Conservation (phyloP, 495 filamentous ascomycete genomes). For the Lentithecium fluviatile region DNA sequence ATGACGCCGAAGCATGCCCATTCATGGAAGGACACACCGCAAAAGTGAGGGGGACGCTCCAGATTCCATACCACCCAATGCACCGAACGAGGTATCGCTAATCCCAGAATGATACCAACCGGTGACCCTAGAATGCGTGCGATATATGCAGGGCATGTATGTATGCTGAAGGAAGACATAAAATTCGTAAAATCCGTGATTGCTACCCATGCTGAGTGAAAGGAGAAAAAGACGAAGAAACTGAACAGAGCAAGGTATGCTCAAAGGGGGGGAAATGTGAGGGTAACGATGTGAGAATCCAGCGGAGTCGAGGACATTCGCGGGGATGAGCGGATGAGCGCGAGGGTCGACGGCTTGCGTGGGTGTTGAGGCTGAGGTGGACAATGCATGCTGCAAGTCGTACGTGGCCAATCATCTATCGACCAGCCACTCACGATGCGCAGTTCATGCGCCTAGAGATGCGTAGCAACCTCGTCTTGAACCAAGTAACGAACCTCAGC, state of each 20-base stretch:
- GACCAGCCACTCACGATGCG: constrained; percentile 11
- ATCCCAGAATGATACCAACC: too few species aligned
- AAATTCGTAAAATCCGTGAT: background rate
- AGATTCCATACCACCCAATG: too few species aligned
- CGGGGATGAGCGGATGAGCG: background rate
- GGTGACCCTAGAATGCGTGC: too few species aligned
- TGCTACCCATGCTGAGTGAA: too few species aligned
- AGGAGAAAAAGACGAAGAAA: too few species aligned
- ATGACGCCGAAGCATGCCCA: too few species aligned
- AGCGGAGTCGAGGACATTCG: constrained; percentile 1
- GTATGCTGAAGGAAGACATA: background rate
- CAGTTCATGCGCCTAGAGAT: constrained; percentile 25
- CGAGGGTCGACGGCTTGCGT: background rate
- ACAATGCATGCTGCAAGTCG: background rate
- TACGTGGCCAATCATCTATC: constrained; percentile 11
- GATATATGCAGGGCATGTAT: too few species aligned
- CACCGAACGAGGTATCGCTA: too few species aligned
- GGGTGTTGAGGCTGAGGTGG: background rate
- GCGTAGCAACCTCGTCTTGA: constrained; percentile 38
- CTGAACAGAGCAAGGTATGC: too few species aligned
- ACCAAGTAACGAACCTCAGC: constrained; percentile 40
- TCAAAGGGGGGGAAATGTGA: too few species aligned
- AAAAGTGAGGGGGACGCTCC: background rate
- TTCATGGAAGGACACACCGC: background rate
- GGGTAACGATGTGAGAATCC: too few species aligned